Percentiles rank a stretch among this genome's conserved stretches.
These are phyloP conservation scores for Tricholoma sp. DNA, from an alignment of 768 basidiomycete species.

Conservation along the genomic window DNA sequence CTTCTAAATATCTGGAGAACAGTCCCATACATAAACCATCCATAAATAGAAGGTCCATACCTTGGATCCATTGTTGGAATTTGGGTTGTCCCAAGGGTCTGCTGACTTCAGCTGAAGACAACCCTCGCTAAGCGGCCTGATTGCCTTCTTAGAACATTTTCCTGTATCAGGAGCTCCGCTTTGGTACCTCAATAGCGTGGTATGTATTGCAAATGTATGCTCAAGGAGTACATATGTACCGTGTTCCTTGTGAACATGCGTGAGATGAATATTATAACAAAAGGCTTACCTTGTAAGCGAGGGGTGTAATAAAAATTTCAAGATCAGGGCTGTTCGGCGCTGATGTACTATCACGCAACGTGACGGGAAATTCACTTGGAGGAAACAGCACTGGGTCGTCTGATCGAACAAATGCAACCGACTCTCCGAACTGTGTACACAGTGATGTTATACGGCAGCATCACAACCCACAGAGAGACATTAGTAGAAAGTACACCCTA, in stretches of 20 bases:
- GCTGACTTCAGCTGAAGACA: conserved; percentile 33
- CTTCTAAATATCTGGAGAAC: neutral
- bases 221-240: neutral
- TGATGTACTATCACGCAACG: neutral
- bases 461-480: neutral
- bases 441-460: neutral
- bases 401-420: neutral
- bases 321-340: neutral
- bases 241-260: neutral
- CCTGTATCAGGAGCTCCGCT: neutral
- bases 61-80: conserved; percentile 42
- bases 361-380: neutral
- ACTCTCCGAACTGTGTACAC: neutral
- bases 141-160: conserved; percentile 1
- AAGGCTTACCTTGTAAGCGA: neutral
- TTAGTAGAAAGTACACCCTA: neutral
- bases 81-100: conserved; percentile 39
- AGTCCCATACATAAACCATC: neutral
- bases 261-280: neutral
- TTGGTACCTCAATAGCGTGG: neutral
- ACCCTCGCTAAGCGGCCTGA: conserved; percentile 40
- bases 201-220: neutral
- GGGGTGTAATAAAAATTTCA: neutral
- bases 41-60: conserved; percentile 14
- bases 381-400: neutral